Percentiles rank a stretch among this genome's conserved stretches.
Conservation (phyloP, 495 filamentous ascomycete species). For the Aspergillus nanangensis region DNA sequence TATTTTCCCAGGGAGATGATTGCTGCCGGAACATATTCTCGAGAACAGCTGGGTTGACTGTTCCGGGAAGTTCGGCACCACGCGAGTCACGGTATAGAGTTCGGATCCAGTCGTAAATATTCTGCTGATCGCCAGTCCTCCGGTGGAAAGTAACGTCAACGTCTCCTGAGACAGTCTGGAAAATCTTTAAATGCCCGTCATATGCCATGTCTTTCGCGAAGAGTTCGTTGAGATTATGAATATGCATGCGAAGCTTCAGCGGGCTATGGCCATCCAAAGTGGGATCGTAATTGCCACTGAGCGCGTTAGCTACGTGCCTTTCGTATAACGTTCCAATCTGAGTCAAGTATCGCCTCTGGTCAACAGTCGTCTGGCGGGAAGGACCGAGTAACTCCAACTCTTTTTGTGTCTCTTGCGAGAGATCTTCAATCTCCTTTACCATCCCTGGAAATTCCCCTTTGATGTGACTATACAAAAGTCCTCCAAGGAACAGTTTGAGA, state of each 20-base stretch:
- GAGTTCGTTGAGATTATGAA: conserved; percentile 23
- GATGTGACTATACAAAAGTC: conserved; percentile 24
- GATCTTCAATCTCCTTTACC: conserved; percentile 22
- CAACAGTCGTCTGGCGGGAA: conserved; percentile 20
- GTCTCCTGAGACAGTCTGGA: conserved; percentile 13
- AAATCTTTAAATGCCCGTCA: conserved; percentile 23
- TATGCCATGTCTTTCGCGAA: conserved; percentile 26
- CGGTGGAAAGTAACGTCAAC: conserved; percentile 12
- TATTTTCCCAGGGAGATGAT: conserved; percentile 24
- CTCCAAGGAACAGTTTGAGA: conserved; percentile 12
- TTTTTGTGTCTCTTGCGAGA: conserved; percentile 10
- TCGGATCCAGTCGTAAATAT: conserved; percentile 29
- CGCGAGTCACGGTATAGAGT: conserved; percentile 23
- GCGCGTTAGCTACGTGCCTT: conserved; percentile 15
- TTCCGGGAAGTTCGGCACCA: conserved; percentile 34
- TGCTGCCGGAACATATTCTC: conserved; percentile 30
- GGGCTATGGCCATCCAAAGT: conserved; percentile 7
- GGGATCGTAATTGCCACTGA: conserved; percentile 22
- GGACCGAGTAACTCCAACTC: conserved; percentile 25
- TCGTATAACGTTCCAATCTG: conserved; percentile 29
- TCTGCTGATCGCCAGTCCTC: neutral
- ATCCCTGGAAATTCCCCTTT: conserved; percentile 24
- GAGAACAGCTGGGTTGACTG: conserved; percentile 29
- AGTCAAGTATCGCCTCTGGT: conserved; percentile 29
- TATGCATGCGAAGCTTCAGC: conserved; percentile 28